Conservation (phyloP, 352 stramenopile genomes). For the Phytopythium montanum region DNA sequence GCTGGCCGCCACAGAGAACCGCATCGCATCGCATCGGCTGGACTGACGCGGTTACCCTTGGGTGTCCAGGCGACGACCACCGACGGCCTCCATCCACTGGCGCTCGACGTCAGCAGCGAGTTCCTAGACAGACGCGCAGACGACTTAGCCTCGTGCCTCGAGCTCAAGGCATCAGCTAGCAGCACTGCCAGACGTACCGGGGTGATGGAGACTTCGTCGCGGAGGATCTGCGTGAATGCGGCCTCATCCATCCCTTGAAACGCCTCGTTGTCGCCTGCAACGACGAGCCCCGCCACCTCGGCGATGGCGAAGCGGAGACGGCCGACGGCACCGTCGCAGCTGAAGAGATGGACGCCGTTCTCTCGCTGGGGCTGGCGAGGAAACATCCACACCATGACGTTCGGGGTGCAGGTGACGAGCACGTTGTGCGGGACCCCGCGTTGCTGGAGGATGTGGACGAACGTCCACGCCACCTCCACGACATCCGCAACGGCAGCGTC, state of each 20-base stretch:
- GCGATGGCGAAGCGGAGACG: slow-evolving; percentile 53
- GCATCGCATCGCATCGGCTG: background rate
- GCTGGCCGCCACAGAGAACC: too few species aligned
- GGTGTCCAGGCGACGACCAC: background rate
- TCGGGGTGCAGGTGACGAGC: slow-evolving; percentile 21
- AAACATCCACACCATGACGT: slow-evolving; percentile 41
- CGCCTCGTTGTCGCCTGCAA: slow-evolving; percentile 25
- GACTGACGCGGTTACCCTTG: background rate
- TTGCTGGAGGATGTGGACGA: slow-evolving; percentile 38
- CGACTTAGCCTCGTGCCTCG: background rate
- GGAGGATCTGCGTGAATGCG: slow-evolving; percentile 33
- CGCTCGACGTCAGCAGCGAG: background rate
- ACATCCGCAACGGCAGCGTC: slow-evolving; percentile 8
- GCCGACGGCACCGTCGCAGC: slow-evolving; percentile 1
- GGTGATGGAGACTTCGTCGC: slow-evolving; percentile 44
- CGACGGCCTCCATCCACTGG: background rate
- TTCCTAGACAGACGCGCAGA: background rate
- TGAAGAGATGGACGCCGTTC: slow-evolving; percentile 26
- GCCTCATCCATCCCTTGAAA: slow-evolving; percentile 38
- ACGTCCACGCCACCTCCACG: slow-evolving; percentile 26
- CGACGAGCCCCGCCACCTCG: slow-evolving; percentile 53
- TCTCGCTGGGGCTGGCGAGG: slow-evolving; percentile 51
- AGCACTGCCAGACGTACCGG: slow-evolving; percentile 18
- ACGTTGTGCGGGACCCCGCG: slow-evolving; percentile 49
- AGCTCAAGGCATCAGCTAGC: background rate